phyloP scores from a whole-genome alignment of 139 green algal genomes.

The Chlorella sp. region DNA sequence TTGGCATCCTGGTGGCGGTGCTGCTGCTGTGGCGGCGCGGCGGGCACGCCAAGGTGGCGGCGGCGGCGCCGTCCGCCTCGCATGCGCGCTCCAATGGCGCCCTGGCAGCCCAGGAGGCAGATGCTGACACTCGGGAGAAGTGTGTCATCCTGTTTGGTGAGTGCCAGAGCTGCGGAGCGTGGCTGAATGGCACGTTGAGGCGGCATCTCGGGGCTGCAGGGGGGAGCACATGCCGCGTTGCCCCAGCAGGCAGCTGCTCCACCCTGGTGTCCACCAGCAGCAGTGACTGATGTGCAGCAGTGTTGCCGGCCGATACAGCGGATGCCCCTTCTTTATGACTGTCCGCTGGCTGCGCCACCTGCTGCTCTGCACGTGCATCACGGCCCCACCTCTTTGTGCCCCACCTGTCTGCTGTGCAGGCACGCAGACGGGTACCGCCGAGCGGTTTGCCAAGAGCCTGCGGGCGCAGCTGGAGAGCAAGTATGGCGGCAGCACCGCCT shows the following conservation, averaged over 20 bases:
- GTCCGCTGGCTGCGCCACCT: too few relatives aligned
- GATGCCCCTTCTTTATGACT: too few relatives aligned
- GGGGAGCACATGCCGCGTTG: too few relatives aligned
- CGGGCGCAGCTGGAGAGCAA: slow-evolving; percentile 49
- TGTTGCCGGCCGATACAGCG: too few relatives aligned
- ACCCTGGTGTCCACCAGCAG: too few relatives aligned
- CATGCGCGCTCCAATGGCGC: neutral
- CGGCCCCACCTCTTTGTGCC: too few relatives aligned
- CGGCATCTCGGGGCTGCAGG: too few relatives aligned
- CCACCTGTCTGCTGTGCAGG: slow-evolving; percentile 9
- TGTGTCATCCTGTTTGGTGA: slow-evolving; percentile 62
- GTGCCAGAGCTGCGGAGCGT: too few relatives aligned
- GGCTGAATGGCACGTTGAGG: too few relatives aligned
- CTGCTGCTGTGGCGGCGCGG: neutral
- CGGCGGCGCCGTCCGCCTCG: neutral
- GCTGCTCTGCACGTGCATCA: too few relatives aligned
- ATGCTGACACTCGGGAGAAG: neutral
- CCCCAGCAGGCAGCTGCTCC: too few relatives aligned
- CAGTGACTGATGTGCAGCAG: too few relatives aligned
- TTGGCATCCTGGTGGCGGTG: slow-evolving; percentile 27
- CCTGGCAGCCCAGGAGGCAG: neutral
- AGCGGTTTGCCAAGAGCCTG: slow-evolving; percentile 92
- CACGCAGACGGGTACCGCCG: slow-evolving; percentile 91
- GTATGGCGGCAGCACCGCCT: slow-evolving; percentile 67
- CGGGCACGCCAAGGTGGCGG: neutral